phyloP scores from a whole-genome alignment of 108 stramenopile species.

The Ochromonas danica region DNA sequence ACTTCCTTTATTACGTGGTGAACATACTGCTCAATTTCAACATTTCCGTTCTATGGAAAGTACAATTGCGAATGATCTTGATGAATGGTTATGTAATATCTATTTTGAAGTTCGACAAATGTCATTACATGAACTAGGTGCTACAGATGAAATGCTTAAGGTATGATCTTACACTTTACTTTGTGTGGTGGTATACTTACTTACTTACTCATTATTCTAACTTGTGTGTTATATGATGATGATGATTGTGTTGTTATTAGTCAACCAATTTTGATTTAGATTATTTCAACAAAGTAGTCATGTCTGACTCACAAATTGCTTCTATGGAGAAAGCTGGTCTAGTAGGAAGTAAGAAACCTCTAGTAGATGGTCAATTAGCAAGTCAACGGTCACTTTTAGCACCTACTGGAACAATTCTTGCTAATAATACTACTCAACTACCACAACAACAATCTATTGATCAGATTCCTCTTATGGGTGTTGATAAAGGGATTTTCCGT shows the following conservation, averaged over 20 bases:
- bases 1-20: constrained; percentile 56
- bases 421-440: too few relatives aligned
- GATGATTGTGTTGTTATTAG: neutral
- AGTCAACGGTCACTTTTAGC: too few relatives aligned
- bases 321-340: too few relatives aligned
- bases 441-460: too few relatives aligned
- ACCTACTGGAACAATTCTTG: too few relatives aligned
- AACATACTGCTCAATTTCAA: constrained; percentile 44
- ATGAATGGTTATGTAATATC: constrained; percentile 56
- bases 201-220: neutral
- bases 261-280: neutral
- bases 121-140: constrained; percentile 37
- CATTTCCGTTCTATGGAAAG: constrained; percentile 45
- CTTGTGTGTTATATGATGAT: neutral
- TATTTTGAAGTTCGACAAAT: constrained; percentile 58
- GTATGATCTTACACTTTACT: too few relatives aligned
- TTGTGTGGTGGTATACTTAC: neutral
- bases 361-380: too few relatives aligned
- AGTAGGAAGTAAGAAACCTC: too few relatives aligned
- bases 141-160: constrained; percentile 6
- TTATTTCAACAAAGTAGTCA: neutral
- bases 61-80: constrained; percentile 41
- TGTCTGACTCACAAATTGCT: neutral
- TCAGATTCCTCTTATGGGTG: neutral
- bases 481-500: constrained; percentile 20